Conservation (phyloP, 2,329 filamentous ascomycete species). For the Dactylellina sp. region DNA sequence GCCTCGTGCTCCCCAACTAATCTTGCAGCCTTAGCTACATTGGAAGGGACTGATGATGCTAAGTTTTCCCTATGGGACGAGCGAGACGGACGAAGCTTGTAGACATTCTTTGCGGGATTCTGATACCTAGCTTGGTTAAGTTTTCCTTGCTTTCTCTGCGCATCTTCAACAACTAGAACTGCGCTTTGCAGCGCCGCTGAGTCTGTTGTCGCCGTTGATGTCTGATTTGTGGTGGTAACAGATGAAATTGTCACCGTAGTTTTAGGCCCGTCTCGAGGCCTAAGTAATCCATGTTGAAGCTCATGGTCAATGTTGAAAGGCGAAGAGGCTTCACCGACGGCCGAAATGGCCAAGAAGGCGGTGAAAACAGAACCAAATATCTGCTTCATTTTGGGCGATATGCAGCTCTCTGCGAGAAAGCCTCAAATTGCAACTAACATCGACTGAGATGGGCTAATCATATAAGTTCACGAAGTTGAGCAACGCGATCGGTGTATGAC, state of each 20-base stretch:
- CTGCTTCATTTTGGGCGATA: slow-evolving; percentile 9
- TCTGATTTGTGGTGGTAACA: background rate
- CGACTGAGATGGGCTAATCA: background rate
- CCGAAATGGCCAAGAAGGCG: slow-evolving; percentile 8
- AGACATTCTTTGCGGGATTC: slow-evolving; percentile 2
- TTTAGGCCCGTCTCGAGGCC: background rate
- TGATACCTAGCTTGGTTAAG: slow-evolving; percentile 15
- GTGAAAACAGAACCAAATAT: slow-evolving; percentile 11
- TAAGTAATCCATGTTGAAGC: background rate
- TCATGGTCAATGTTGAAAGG: background rate
- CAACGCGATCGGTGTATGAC: background rate
- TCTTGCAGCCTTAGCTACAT: slow-evolving; percentile 2
- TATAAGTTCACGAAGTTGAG: background rate
- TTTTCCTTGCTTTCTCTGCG: slow-evolving; percentile 11
- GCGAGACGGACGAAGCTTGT: background rate
- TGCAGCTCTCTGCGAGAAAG: background rate
- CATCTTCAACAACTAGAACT: slow-evolving; percentile 2
- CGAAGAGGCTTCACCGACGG: slow-evolving; percentile 4
- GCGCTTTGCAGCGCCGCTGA: slow-evolving; percentile 3
- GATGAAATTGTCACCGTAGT: background rate
- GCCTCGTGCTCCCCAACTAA: slow-evolving; percentile 13
- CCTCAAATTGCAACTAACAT: background rate
- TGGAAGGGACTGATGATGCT: background rate
- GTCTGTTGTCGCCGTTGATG: slow-evolving; percentile 2
- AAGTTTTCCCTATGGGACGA: background rate